These are phyloP conservation scores for Arxiozyma slooffiae DNA, from an alignment of 1,139 yeast species.

Conservation along the genomic window DNA sequence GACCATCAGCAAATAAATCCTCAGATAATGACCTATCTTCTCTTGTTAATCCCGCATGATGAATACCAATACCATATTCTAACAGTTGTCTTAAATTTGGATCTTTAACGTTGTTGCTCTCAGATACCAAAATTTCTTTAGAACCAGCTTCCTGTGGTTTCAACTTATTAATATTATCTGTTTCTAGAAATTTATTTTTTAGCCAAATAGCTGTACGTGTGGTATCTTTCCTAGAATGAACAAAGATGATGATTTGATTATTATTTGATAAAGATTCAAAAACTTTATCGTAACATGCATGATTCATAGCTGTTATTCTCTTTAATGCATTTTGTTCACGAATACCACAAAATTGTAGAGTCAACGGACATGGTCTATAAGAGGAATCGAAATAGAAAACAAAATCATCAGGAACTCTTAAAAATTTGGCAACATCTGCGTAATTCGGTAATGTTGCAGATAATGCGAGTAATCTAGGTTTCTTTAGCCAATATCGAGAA, in stretches of 20 bases:
- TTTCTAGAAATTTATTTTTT: conserved; percentile 49
- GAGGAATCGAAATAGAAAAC: conserved; percentile 69
- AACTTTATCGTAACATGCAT: conserved; percentile 80
- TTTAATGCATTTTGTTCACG: conserved; percentile 79
- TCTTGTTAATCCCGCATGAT: conserved; percentile 83
- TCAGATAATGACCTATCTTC: conserved; percentile 72
- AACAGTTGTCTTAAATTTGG: conserved; percentile 50
- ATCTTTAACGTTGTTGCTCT: conserved; percentile 48
- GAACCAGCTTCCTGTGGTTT: conserved; percentile 48
- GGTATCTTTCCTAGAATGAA: conserved; percentile 90
- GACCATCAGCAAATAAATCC: conserved; percentile 81
- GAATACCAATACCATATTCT: conserved; percentile 75
- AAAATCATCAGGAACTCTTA: conserved; percentile 51
- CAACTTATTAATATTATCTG: conserved; percentile 41
- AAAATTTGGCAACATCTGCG: conserved; percentile 73
- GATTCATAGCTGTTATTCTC: conserved; percentile 74
- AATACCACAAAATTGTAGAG: conserved; percentile 80
- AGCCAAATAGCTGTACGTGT: conserved; percentile 72
- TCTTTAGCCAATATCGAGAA: conserved; percentile 33
- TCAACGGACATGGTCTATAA: conserved; percentile 86
- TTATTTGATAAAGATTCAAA: conserved; percentile 49
- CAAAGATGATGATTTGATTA: conserved; percentile 80
- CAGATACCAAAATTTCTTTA: conserved; percentile 51
- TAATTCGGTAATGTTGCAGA: conserved; percentile 94
- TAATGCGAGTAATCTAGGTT: conserved; percentile 63